These are phyloP conservation scores for Daedalea quercina DNA, from an alignment of 768 basidiomycete species.

Conservation along the genomic window DNA sequence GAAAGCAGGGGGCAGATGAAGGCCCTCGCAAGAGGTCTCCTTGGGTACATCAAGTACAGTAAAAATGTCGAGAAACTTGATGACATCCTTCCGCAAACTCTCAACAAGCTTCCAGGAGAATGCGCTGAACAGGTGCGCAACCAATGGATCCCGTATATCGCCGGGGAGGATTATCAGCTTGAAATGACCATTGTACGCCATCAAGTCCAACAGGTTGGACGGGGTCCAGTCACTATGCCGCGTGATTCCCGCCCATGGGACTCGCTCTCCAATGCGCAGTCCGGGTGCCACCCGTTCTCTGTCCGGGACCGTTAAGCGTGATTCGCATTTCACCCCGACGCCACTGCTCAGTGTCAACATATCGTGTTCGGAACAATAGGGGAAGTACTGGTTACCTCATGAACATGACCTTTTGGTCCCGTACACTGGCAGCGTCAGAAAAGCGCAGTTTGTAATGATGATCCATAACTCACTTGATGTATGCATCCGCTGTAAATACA, in stretches of 20 bases:
- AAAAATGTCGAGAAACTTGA: not conserved
- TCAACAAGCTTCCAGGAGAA: not conserved
- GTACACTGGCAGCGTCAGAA: not conserved
- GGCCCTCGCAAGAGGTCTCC: not conserved
- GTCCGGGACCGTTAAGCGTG: constrained; percentile 37
- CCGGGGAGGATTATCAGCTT: constrained; percentile 53
- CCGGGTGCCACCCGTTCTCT: constrained; percentile 30
- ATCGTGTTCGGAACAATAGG: constrained; percentile 33
- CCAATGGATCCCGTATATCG: constrained; percentile 14
- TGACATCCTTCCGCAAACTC: not conserved
- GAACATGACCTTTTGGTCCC: not conserved
- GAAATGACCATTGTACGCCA: constrained; percentile 47
- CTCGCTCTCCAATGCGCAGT: constrained; percentile 44
- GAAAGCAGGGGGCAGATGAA: not conserved
- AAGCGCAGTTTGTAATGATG: not conserved
- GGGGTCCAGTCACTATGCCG: constrained; percentile 45
- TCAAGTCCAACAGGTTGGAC: constrained; percentile 46
- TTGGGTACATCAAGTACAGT: not conserved
- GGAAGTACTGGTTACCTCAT: not conserved
- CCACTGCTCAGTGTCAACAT: constrained; percentile 37
- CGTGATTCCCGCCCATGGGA: constrained; percentile 42
- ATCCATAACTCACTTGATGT: not conserved
- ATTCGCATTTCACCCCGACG: constrained; percentile 45
- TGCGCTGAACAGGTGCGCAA: not conserved
- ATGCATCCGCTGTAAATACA: constrained; percentile 31